phyloP scores from a whole-genome alignment of 306 rosid species.

The Phaseolus lunatus region DNA sequence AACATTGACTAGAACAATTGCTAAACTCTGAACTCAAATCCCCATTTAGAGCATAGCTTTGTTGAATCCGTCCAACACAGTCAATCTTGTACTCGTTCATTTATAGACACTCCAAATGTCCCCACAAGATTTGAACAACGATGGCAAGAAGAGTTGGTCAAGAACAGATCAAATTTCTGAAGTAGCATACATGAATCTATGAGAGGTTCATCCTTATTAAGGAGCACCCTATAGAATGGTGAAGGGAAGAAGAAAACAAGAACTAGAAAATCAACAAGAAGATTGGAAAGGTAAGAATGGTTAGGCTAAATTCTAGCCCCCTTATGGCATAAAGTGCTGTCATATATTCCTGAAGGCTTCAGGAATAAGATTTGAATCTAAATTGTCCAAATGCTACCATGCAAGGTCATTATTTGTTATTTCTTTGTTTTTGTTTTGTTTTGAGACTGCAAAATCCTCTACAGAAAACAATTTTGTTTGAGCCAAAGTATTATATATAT shows the following conservation, averaged over 20 bases:
- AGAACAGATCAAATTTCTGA: constrained; percentile 19
- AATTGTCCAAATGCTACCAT: constrained; percentile 50
- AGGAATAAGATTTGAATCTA: constrained; percentile 59
- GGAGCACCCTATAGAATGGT: constrained; percentile 9
- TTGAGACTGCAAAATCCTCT: background rate
- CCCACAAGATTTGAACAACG: background rate
- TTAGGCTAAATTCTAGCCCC: constrained; percentile 43
- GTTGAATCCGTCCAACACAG: constrained; percentile 52
- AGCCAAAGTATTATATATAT: background rate
- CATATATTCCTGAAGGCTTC: constrained; percentile 59
- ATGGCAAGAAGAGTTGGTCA: background rate
- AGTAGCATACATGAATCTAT: constrained; percentile 31
- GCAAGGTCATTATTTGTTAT: constrained; percentile 45
- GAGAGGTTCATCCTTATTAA: constrained; percentile 21
- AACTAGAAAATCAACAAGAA: constrained; percentile 26
- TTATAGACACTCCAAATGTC: constrained; percentile 33
- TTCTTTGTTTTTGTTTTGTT: constrained; percentile 22
- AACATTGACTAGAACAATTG: constrained; percentile 49
- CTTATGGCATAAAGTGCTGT: constrained; percentile 53
- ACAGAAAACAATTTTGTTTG: background rate
- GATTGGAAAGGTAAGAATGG: constrained; percentile 44
- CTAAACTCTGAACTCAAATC: constrained; percentile 51
- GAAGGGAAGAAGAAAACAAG: constrained; percentile 33
- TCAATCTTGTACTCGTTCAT: constrained; percentile 66
- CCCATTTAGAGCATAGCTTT: constrained; percentile 51